Evolutionary conservation across 495 filamentous ascomycete species (phyloP), one percentile per base, ranked within the genome.

Genomic region (Penicillium subrubescens): DNA sequence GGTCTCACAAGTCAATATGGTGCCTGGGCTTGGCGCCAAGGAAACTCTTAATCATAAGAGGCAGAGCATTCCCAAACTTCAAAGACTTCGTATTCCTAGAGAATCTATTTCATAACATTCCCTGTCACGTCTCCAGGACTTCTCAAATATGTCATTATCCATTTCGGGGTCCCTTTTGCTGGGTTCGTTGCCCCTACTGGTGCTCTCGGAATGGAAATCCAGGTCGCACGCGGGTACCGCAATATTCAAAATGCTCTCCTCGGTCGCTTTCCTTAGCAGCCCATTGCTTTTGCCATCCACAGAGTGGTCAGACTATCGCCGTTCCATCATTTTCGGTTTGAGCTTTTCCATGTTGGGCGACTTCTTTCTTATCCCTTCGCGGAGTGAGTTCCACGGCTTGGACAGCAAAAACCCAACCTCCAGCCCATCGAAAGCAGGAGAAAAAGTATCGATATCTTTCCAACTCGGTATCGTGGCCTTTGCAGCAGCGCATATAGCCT

Each of bases 211-310:
- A 44, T 44, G 41, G 41, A n/a, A 44, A 44, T 44, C 41, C 41
- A 44, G 41, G 8, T 44, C 41, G 5, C n/a, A 44, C 41, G 19
- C 41, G 7, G 41, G 41, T 44, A 44, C 41, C 17, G 41, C 41
- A 44, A 8, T 44, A 7, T 69, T 71, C 67, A 71, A 71, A 54
- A 67, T 71, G 69, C 63, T 69, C 34, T 71, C 66, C 2, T 71
- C 69, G 14, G 41, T 57, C 1, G 67, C 66, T 17, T 71, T 71
- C 46, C 61, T 69, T 11, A 65, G 51, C 61, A 60, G 61, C 43
- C 69, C 69, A 46, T 39, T 67, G 3, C 55, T 71, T 23, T 46
- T 68, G n/a, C 52, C 62, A 35, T 57, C 57, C 33, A 63, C 62
- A 39, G 37, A 65, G n/a, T 64, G 57, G 63, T 57, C 65, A 14